Percentiles rank a stretch among this genome's conserved stretches.
Conservation (phyloP, 306 rosid genomes). For the Ormosia semicastrata region DNA sequence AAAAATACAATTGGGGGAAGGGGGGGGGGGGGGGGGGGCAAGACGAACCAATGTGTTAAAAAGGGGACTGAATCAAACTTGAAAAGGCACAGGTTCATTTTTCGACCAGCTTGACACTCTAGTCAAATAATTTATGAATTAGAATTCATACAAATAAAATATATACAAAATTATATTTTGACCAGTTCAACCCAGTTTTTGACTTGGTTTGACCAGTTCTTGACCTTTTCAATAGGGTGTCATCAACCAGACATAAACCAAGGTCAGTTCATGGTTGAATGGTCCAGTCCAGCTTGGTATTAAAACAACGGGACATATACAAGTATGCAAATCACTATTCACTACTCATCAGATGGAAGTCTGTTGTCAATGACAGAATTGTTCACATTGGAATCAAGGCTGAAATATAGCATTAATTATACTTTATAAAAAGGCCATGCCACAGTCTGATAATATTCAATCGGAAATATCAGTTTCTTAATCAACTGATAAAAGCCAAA, state of each 20-base stretch:
- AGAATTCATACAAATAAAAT: too few relatives aligned
- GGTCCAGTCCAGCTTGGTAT: background rate
- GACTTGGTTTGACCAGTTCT: background rate
- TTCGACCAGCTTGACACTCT: background rate
- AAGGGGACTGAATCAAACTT: background rate
- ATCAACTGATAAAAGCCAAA: background rate
- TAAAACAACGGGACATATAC: background rate
- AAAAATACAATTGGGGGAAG: background rate
- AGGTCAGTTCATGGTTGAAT: background rate
- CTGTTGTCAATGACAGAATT: background rate
- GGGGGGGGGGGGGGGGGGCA: background rate
- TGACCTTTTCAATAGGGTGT: background rate
- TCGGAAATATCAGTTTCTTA: background rate
- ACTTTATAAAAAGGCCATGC: background rate
- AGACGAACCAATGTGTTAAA: background rate
- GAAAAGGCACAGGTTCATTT: background rate
- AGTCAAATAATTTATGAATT: too few relatives aligned
- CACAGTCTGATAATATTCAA: background rate
- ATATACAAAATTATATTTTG: background rate
- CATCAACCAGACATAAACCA: background rate
- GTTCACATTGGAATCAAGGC: background rate
- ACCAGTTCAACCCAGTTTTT: background rate
- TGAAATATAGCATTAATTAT: background rate
- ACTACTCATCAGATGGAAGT: background rate
- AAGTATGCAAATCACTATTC: background rate